Evolutionary conservation across 2,329 filamentous ascomycete species (phyloP).

Genomic region (Beauveria sp.): DNA sequence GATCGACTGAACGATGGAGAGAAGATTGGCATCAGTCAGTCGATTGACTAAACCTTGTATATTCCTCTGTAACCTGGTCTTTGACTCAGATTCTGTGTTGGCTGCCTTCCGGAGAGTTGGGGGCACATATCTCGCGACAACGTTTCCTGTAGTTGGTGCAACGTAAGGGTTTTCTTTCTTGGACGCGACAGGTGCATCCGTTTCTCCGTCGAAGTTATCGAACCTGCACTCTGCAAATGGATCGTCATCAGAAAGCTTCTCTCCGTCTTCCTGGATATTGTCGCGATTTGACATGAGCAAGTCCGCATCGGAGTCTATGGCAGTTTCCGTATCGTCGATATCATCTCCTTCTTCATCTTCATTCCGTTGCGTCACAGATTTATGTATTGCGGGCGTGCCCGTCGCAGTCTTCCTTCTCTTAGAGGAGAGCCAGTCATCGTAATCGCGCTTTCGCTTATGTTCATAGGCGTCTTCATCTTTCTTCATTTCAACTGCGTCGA

Average conservation of each 20-base stretch:
- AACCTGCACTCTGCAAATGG: constrained; percentile 34
- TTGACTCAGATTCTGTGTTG: constrained; percentile 57
- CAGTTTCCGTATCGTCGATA: constrained; percentile 19
- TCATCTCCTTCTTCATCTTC: constrained; percentile 23
- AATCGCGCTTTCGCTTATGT: constrained; percentile 52
- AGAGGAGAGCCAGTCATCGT: constrained; percentile 51
- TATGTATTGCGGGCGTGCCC: constrained; percentile 19
- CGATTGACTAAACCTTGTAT: constrained; percentile 87
- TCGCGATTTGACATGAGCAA: constrained; percentile 25
- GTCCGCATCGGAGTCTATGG: constrained; percentile 28
- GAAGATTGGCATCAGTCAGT: constrained; percentile 81
- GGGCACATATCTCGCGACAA: constrained; percentile 72
- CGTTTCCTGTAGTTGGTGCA: constrained; percentile 50
- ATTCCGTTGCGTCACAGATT: constrained; percentile 21
- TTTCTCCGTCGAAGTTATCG: constrained; percentile 25
- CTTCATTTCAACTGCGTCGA: constrained; percentile 41
- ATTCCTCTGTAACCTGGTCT: constrained; percentile 66
- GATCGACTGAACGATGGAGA: constrained; percentile 75
- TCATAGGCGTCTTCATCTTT: constrained; percentile 47
- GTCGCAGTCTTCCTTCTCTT: constrained; percentile 40
- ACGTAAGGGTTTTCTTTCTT: constrained; percentile 81
- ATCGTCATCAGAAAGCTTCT: constrained; percentile 18
- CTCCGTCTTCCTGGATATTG: constrained; percentile 15
- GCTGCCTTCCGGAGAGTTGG: constrained; percentile 67
- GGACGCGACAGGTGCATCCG: constrained; percentile 28